Base-by-base conservation (phyloP, 2,329 filamentous ascomycete genomes). In the Exophiala spinifera region DNA sequence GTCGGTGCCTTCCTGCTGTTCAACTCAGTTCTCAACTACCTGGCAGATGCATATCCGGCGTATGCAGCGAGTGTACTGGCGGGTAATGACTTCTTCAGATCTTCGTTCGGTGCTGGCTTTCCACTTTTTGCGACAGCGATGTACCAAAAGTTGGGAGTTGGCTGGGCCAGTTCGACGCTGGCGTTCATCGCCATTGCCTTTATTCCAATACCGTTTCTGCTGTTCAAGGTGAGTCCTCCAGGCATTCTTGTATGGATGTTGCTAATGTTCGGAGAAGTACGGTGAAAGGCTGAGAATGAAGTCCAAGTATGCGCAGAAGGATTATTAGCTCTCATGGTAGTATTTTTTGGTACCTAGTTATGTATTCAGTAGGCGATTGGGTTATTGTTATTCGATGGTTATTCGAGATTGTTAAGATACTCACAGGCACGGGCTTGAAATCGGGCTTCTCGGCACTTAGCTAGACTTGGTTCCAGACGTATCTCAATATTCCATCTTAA, bases 31-130 rank as follows among this genome's bases (percentile, higher is more conserved):
- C 53, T 64, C 14, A 62, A 62, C 19, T 68, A 68, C 39, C 59
- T 66, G n/a, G 56, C 59, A 8, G 64, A 67, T 36, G 61, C 66
- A 0, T 69, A 67, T 50, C 61, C 62, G 1, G 34, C 47, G 5
- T 69, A 68, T 47, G 70, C 68, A 5, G 73, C 73, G 2, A 72
- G 67, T 4, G 74, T 72, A 0, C 62, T 75, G 11, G 74, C 74
- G 4, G 73, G 59, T 4, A 70, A 73, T 17, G 69, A 68, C 2
- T 64, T 76, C 23, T 64, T 75, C 31, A 65, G 73, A 2, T 72
- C 72, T 37, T 56, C 70, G 1, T 69, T 69, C 3, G 73, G 72
- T 2, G 73, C 68, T 0, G 66, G 63, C 0, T 70, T 76, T 39
- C 58, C 58, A 3, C 44, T 63, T 5, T 73, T 73, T 60, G 69